A percentile compares a stretch with the other conserved stretches of the same genome.
Evolutionary conservation across 169 alveolate genomes (phyloP).

Genomic region (Perkinsus marinus): DNA sequence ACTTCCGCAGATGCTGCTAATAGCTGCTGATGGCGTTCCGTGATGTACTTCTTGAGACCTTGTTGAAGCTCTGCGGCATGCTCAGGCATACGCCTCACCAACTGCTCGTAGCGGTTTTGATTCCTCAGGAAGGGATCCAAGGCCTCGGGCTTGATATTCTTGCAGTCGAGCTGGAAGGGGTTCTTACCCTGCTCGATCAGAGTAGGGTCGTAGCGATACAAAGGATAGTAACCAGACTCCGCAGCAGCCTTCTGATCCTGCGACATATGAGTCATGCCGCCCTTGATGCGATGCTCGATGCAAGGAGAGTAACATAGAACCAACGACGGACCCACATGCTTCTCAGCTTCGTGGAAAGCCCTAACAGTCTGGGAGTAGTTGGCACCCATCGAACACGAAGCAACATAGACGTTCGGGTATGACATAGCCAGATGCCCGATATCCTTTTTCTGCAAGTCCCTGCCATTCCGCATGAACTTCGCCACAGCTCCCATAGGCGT

Average conservation of each 20-base stretch:
- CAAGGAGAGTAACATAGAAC: conserved; percentile 44
- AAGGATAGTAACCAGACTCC: conserved; percentile 39
- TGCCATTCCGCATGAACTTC: conserved; percentile 39
- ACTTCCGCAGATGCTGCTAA: not conserved
- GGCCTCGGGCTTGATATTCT: conserved; percentile 15
- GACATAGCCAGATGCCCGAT: conserved; percentile 43
- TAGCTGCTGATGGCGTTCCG: not conserved
- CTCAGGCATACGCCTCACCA: conserved; percentile 25
- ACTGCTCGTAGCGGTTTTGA: conserved; percentile 23
- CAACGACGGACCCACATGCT: conserved; percentile 39
- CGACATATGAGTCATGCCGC: conserved; percentile 1
- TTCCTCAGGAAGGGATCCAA: conserved; percentile 9
- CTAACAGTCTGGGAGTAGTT: conserved; percentile 27
- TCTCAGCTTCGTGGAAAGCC: conserved; percentile 41
- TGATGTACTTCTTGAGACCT: conserved; percentile 3
- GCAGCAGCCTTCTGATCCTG: conserved; percentile 31
- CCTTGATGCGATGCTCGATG: conserved; percentile 35
- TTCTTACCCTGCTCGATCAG: conserved; percentile 10
- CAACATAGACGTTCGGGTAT: conserved; percentile 42
- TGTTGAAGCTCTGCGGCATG: conserved; percentile 14
- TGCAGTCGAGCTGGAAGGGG: conserved; percentile 27
- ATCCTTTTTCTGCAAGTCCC: conserved; percentile 38
- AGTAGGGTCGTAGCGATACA: conserved; percentile 30
- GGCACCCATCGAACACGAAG: conserved; percentile 39
- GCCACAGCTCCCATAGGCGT: conserved; percentile 50